Conservation (phyloP, 2,329 filamentous ascomycete genomes). For the Arachnomyces sp. region DNA sequence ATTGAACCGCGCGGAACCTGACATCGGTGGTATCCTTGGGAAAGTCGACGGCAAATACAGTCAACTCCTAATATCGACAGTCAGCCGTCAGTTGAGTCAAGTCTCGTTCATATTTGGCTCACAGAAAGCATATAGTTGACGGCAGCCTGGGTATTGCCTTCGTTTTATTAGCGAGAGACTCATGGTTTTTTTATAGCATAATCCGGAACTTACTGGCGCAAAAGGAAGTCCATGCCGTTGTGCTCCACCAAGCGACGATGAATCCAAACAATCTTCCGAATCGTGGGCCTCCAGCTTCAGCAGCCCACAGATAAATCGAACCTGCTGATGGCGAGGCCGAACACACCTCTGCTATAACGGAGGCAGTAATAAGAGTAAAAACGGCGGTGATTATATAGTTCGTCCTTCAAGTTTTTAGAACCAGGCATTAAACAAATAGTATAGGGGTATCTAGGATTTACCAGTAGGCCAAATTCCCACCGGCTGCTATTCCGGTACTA, state of each 20-base stretch:
- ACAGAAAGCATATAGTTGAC: constrained; percentile 49
- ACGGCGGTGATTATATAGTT: constrained; percentile 54
- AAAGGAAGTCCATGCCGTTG: constrained; percentile 55
- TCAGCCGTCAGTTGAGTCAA: constrained; percentile 7
- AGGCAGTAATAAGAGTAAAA: constrained; percentile 55
- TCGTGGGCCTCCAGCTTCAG: constrained; percentile 49
- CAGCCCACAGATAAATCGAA: constrained; percentile 57
- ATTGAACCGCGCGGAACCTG: constrained; percentile 55
- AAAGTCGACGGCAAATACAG: constrained; percentile 50
- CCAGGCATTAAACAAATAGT: not conserved
- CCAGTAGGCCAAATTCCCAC: constrained; percentile 56
- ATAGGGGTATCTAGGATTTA: constrained; percentile 18
- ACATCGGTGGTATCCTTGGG: constrained; percentile 46
- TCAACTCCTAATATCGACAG: constrained; percentile 42
- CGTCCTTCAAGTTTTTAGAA: constrained; percentile 35
- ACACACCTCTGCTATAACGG: constrained; percentile 54
- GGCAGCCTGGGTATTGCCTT: constrained; percentile 45
- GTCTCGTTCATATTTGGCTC: constrained; percentile 11
- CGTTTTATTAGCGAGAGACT: not conserved
- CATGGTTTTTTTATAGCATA: not conserved
- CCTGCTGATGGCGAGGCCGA: constrained; percentile 53
- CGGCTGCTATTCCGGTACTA: constrained; percentile 55
- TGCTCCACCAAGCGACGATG: constrained; percentile 59
- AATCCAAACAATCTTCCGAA: constrained; percentile 53
- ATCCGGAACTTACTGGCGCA: constrained; percentile 38